phyloP scores from a whole-genome alignment of 345 rosid species.

The Zanthoxylum bungeanum region DNA sequence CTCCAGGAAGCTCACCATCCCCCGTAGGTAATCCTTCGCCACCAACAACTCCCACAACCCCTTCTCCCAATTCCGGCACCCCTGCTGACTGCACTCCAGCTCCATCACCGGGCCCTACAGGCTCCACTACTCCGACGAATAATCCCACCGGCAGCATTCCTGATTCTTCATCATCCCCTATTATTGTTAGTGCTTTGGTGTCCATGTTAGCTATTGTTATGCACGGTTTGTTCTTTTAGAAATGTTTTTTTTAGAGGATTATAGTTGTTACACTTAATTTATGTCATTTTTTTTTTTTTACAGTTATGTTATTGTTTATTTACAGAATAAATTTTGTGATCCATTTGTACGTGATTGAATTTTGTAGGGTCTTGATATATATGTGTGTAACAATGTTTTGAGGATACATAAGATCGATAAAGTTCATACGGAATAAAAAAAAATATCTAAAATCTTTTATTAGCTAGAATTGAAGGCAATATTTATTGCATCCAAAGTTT shows the following conservation, averaged over 20 bases:
- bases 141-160: background rate
- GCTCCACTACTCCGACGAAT: background rate
- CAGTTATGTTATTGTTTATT: no score
- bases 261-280: background rate
- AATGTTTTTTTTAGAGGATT: background rate
- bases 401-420: no score
- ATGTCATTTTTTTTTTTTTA: no score
- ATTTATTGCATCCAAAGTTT: no score
- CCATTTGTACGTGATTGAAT: background rate
- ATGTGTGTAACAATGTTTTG: no score
- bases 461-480: no score
- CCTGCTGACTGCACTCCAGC: slow-evolving; percentile 11
- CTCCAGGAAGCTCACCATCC: slow-evolving; percentile 13
- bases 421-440: no score
- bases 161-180: slow-evolving; percentile 21
- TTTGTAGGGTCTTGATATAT: background rate
- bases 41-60: slow-evolving; percentile 18
- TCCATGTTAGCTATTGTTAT: background rate
- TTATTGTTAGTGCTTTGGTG: slow-evolving; percentile 14
- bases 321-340: background rate
- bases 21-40: slow-evolving; percentile 10
- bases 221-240: slow-evolving; percentile 15
- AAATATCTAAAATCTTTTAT: no score
- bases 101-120: slow-evolving; percentile 10
- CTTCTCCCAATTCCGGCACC: slow-evolving; percentile 17